These are phyloP conservation scores for Begonia loranthoides DNA, from an alignment of 306 rosid genomes.

Conservation along the genomic window DNA sequence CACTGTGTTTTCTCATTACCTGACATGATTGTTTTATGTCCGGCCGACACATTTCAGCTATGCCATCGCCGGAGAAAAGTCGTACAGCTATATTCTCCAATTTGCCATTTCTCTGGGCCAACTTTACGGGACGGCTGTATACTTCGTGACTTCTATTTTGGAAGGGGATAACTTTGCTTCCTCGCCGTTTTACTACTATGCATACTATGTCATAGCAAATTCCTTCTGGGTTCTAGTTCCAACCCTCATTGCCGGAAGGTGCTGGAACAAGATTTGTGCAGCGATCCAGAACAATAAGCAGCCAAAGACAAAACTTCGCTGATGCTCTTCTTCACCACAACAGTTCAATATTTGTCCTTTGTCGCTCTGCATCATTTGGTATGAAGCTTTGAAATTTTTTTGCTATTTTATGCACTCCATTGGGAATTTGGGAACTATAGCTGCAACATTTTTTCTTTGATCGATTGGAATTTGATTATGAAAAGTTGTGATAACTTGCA, in stretches of 20 bases:
- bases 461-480: no score
- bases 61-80: slow-evolving; percentile 58
- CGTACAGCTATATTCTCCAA: slow-evolving; percentile 74
- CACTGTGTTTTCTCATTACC: no score
- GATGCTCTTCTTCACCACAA: slow-evolving; percentile 12
- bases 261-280: slow-evolving; percentile 66
- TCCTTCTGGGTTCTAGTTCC: slow-evolving; percentile 66
- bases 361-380: neutral
- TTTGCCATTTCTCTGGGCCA: slow-evolving; percentile 78
- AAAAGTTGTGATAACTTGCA: no score
- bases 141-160: slow-evolving; percentile 53
- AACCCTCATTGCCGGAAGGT: slow-evolving; percentile 39
- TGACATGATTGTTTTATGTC: neutral
- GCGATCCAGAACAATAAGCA: slow-evolving; percentile 40
- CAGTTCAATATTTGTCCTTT: neutral
- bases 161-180: slow-evolving; percentile 72
- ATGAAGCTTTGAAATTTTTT: slow-evolving; percentile 11
- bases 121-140: slow-evolving; percentile 59
- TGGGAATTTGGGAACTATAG: neutral
- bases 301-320: slow-evolving; percentile 55
- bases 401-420: neutral
- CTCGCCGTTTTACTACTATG: slow-evolving; percentile 45
- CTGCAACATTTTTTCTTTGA: neutral
- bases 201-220: slow-evolving; percentile 67
- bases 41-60: slow-evolving; percentile 29